Base-by-base conservation (phyloP, 179 eudicot genomes). In the Beta macrorhiza region DNA sequence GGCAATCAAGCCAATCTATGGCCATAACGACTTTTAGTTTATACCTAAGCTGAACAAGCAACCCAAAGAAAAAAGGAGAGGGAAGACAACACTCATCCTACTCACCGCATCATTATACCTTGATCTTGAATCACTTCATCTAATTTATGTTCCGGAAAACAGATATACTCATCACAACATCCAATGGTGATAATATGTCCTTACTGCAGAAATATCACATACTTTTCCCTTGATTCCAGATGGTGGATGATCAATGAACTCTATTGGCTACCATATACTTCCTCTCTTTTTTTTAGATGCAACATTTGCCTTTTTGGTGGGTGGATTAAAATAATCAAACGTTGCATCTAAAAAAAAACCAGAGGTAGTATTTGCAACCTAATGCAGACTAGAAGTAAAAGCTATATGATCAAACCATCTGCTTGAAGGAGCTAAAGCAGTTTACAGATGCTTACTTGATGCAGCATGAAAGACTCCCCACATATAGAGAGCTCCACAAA, bases 381-480 rank as follows among this genome's bases (percentile, higher is more conserved):
- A 12, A 17, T 32, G 44, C 70, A 79, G 19, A 20, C n/a, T 61
- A 44, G 16, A 70, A 57, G 57, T 57, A 14, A 52, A 55, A 68
- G 45, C 29, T 71, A 59, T 0, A 32, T 61, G 70, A 29, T 55
- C 16, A 49, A 9, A 57, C 32, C 67, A 45, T 22, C 55, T 49
- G 25, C 70, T 68, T 80, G 7, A 68, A 49, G 29, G 51, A 73
- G 17, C 25, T 57, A 59, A 53, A 42, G 25, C 10, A 78, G 13
- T 69, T 2, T 67, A 74, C n/a, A 75, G 59, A 67, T 75, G 87
- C 89, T 89, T 88, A 95, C 99, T 88, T 95, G 99, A 89, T 95
- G 99, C 86, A 93, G 83, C 99, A 95, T 95, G 90, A 95, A 95
- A 67, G 99, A 95, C 82, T 95, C 99, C 59, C 99, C 99, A 78